These are phyloP conservation scores for Vickermania ingenoplastis DNA, from an alignment of 208 protist species.

Conservation along the genomic window DNA sequence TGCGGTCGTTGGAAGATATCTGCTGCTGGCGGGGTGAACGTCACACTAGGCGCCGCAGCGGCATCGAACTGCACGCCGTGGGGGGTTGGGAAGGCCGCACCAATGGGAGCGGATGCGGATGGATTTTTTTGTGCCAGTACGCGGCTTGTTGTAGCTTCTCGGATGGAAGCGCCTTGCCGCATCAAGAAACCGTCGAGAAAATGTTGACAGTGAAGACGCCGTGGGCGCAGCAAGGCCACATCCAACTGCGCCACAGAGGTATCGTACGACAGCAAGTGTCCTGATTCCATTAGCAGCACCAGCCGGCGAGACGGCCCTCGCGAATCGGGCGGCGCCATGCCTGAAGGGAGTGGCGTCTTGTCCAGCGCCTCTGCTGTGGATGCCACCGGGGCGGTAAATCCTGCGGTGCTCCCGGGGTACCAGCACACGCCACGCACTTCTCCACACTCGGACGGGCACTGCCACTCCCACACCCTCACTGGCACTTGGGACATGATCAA, in stretches of 20 bases:
- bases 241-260: slow-evolving; percentile 15
- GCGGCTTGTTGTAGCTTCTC: not conserved
- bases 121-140: not conserved
- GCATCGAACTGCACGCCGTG: no score
- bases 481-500: slow-evolving; percentile 21
- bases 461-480: slow-evolving; percentile 40
- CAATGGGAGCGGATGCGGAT: not conserved
- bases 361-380: no score
- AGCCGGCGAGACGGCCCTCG: slow-evolving; percentile 12
- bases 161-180: not conserved
- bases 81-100: no score
- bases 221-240: slow-evolving; percentile 23
- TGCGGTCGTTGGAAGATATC: no score
- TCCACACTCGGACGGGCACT: slow-evolving; percentile 18
- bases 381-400: no score
- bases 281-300: slow-evolving; percentile 40
- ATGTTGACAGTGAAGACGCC: slow-evolving; percentile 15
- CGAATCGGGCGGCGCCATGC: no score
- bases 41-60: no score
- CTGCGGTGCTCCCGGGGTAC: slow-evolving; percentile 25
- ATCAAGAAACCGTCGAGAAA: slow-evolving; percentile 5
- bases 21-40: no score
- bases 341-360: no score
- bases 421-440: slow-evolving; percentile 50
- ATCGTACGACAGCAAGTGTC: slow-evolving; percentile 32